Base-by-base conservation (phyloP, 1,284 basidiomycete species). In the Papiliotrema flavescens region DNA sequence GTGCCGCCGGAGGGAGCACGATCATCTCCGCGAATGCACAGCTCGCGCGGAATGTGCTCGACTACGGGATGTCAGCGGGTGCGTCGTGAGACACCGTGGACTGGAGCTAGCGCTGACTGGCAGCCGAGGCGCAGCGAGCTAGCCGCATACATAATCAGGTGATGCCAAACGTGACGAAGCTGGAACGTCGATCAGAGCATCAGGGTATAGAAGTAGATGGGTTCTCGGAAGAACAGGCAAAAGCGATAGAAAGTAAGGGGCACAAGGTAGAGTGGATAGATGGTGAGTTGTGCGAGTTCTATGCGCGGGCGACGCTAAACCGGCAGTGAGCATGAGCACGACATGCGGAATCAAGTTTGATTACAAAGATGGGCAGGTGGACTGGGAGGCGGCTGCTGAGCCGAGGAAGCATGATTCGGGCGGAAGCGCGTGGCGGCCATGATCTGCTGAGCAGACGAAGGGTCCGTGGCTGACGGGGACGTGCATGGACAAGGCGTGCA, bases 81-180 rank as follows among this genome's bases (percentile, higher is more conserved):
- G 26, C 4, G 52, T 59, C n/a, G 19, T 22, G 14, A 47, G 17
- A 7, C 5, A 20, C 20, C 24, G 20, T 14, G 8, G 3, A 23
- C 24, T 35, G 37, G 42, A 8, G 6, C 19, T 8, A 36, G 9
- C 6, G 28, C 28, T 32, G 5, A 14, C 36, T 3, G 2, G 42
- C 60, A 46, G 49, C 53, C 11, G 60, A 68, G 48, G 64, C 69
- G 1, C 56, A 71, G 8, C 34, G 55, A 3, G 45, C 52, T 17
- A 61, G 60, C 19, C 53, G 70, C 14, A 24, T 72, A 39, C 72
- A 74, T 56, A 66, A 72, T 54, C 70, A 72, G 58, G 63, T 71
- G 32, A 57, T 63, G 26, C 71, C 71, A 2, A 55, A 69, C 47
- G 42, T 57, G 3, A 61, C 62, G 3, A 14, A 48, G 2, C 42